Conservation (phyloP, 805 yeast species). For the Danielia reshetovae region DNA sequence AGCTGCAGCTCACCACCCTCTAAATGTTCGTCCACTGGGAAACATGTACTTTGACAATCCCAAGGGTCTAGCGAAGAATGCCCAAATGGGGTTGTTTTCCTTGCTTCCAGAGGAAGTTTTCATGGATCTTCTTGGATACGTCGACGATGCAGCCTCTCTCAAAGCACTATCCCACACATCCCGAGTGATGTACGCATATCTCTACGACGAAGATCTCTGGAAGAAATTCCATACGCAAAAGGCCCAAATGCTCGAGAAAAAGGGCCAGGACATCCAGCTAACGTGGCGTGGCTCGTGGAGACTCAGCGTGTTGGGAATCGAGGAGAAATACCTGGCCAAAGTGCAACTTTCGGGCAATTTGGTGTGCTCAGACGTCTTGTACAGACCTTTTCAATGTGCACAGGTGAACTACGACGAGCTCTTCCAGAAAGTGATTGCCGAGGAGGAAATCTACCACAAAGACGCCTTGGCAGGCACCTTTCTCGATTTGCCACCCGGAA, state of each 20-base stretch:
- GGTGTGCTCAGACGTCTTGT: constrained; percentile 72
- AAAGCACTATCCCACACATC: constrained; percentile 55
- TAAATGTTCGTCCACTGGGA: constrained; percentile 18
- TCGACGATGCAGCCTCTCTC: constrained; percentile 48
- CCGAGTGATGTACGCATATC: constrained; percentile 64
- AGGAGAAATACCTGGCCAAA: constrained; percentile 36
- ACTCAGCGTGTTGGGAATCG: constrained; percentile 46
- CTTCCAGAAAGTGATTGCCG: constrained; percentile 46
- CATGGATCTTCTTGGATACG: constrained; percentile 45
- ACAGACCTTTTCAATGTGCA: constrained; percentile 79
- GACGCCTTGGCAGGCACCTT: constrained; percentile 13
- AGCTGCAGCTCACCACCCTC: constrained; percentile 12
- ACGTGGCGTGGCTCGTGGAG: constrained; percentile 85
- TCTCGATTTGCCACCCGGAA: constrained; percentile 28
- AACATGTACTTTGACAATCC: constrained; percentile 9
- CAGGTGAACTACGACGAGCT: constrained; percentile 55
- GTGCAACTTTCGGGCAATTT: constrained; percentile 46
- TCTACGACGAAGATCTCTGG: constrained; percentile 81
- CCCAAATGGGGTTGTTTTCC: constrained; percentile 52
- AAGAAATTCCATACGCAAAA: constrained; percentile 45
- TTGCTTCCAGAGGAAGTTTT: constrained; percentile 62
- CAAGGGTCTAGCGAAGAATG: constrained; percentile 13
- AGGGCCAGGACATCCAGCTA: constrained; percentile 9
- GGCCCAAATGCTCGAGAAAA: constrained; percentile 8
- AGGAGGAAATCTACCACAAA: constrained; percentile 36